Conservation (phyloP, 805 yeast species). For the Phaffomyces antillensis region DNA sequence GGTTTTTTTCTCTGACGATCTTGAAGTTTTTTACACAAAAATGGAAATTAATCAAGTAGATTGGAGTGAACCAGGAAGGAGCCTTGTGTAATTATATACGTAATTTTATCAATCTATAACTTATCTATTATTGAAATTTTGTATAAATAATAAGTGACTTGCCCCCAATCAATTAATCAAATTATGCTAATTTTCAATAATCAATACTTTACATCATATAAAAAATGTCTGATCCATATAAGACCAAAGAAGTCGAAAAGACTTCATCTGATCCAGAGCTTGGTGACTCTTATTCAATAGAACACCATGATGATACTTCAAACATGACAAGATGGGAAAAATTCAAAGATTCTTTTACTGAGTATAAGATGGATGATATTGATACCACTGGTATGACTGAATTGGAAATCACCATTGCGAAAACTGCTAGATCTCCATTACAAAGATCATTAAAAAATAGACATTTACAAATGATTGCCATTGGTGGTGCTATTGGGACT, state of each 20-base stretch:
- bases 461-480: slow-evolving; percentile 74
- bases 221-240: slow-evolving; percentile 4
- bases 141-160: no score
- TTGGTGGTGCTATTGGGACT: slow-evolving; percentile 81
- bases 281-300: slow-evolving; percentile 18
- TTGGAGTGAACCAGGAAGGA: no score
- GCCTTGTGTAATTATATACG: no score
- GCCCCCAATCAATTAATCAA: no score
- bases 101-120: no score
- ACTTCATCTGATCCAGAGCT: slow-evolving; percentile 17
- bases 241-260: slow-evolving; percentile 5
- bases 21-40: no score
- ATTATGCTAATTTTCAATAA: no score
- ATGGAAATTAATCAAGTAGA: no score
- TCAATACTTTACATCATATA: no score
- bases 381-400: slow-evolving; percentile 26
- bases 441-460: slow-evolving; percentile 36
- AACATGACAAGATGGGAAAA: slow-evolving; percentile 10
- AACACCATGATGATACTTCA: slow-evolving; percentile 1
- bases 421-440: slow-evolving; percentile 10
- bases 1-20: no score
- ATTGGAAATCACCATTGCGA: slow-evolving; percentile 38
- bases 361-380: slow-evolving; percentile 3
- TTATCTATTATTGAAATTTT: no score
- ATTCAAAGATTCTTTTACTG: slow-evolving; percentile 17